Conservation (phyloP, 2,329 filamentous ascomycete species). For the Lachnellula subtilissima region DNA sequence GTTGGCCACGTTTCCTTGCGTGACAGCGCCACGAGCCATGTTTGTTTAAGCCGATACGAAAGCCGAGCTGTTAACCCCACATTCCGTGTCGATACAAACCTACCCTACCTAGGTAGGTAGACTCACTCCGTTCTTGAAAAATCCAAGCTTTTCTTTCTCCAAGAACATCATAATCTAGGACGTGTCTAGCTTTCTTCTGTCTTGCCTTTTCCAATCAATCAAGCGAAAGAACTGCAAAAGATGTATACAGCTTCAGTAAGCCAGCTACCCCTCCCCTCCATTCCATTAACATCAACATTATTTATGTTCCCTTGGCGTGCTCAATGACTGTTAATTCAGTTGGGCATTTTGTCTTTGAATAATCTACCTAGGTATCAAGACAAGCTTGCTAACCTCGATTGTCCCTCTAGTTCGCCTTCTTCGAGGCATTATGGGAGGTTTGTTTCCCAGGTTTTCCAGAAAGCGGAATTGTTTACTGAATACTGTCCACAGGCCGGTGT, state of each 20-base stretch:
- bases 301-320: not conserved
- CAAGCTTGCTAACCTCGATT: not conserved
- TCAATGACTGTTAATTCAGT: not conserved
- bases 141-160: no score
- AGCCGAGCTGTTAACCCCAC: slow-evolving; percentile 2
- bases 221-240: not conserved
- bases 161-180: not conserved
- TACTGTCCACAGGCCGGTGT: slow-evolving; percentile 39
- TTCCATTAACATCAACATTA: not conserved
- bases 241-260: slow-evolving; percentile 53
- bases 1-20: not conserved
- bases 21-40: not conserved
- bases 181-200: not conserved
- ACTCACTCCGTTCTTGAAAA: no score
- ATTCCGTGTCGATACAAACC: not conserved
- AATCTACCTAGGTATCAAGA: not conserved
- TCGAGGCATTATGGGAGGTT: slow-evolving; percentile 64
- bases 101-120: no score
- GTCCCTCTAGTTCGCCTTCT: slow-evolving; percentile 53
- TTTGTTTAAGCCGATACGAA: not conserved
- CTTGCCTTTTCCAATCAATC: no score
- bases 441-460: slow-evolving; percentile 10
- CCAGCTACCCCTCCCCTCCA: not conserved
- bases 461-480: not conserved
- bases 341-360: not conserved